Percentiles rank a stretch among this genome's conserved stretches.
phyloP scores from a whole-genome alignment of 1,139 yeast genomes.

The Candida sp. region DNA sequence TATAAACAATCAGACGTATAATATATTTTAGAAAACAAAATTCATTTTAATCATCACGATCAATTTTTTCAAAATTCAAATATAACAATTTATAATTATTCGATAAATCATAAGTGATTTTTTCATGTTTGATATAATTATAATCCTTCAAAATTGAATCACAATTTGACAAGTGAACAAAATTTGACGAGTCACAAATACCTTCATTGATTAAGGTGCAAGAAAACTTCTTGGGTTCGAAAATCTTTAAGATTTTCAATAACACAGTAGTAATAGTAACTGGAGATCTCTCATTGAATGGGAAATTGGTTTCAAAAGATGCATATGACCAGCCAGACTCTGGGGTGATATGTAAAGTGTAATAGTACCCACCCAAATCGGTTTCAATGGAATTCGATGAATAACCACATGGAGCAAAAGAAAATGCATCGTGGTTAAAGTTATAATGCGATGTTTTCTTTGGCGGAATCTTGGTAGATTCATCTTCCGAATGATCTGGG shows the following conservation, averaged over 20 bases:
- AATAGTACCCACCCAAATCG: slow-evolving; percentile 58
- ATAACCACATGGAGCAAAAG: slow-evolving; percentile 95
- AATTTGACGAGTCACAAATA: slow-evolving; percentile 8
- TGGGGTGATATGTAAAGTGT: slow-evolving; percentile 93
- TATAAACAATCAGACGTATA: too few relatives aligned
- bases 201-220: slow-evolving; percentile 58
- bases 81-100: slow-evolving; percentile 46
- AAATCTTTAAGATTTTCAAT: slow-evolving; percentile 55
- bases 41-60: background rate
- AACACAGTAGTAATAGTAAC: slow-evolving; percentile 48
- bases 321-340: slow-evolving; percentile 96
- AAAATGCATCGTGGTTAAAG: slow-evolving; percentile 77
- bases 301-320: slow-evolving; percentile 87
- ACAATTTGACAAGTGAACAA: slow-evolving; percentile 29
- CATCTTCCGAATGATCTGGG: slow-evolving; percentile 24
- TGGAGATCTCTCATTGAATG: slow-evolving; percentile 35
- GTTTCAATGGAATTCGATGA: slow-evolving; percentile 79
- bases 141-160: slow-evolving; percentile 30
- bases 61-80: slow-evolving; percentile 36
- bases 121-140: slow-evolving; percentile 65
- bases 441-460: slow-evolving; percentile 10
- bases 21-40: too few relatives aligned
- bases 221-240: slow-evolving; percentile 77
- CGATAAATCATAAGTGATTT: slow-evolving; percentile 65
- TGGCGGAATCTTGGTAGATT: slow-evolving; percentile 5